Conservation (phyloP, 495 filamentous ascomycete species). For the Annulohypoxylon bovei region DNA sequence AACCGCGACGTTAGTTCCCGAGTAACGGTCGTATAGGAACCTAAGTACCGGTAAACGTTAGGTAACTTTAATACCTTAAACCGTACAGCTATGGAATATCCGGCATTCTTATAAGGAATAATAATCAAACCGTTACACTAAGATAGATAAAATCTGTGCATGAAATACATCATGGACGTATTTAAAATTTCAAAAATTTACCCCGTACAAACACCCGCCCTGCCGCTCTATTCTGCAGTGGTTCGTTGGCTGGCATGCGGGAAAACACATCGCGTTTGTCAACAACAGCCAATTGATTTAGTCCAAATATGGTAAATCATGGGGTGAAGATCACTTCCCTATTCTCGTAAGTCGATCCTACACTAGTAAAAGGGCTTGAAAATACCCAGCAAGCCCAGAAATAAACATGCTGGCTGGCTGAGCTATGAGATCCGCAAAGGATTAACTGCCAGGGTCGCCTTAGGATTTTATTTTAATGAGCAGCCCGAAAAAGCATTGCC, state of each 20-base stretch:
- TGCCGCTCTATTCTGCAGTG: background rate
- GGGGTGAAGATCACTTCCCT: constrained; percentile 36
- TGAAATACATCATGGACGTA: constrained; percentile 23
- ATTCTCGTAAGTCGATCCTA: constrained; percentile 17
- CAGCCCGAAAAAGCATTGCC: constrained; percentile 23
- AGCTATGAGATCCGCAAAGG: constrained; percentile 21
- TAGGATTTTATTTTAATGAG: constrained; percentile 33
- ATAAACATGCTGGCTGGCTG: background rate
- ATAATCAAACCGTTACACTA: constrained; percentile 23
- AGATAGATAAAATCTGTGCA: constrained; percentile 24
- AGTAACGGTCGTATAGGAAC: background rate
- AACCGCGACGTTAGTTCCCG: constrained; percentile 10
- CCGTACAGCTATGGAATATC: constrained; percentile 15
- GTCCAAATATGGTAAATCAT: constrained; percentile 36
- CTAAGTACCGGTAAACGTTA: constrained; percentile 24
- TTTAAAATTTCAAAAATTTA: constrained; percentile 1
- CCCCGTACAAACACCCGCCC: constrained; percentile 16
- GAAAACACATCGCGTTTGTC: background rate
- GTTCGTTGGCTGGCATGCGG: background rate
- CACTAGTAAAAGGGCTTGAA: constrained; percentile 16
- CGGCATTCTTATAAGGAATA: constrained; percentile 15
- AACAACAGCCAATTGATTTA: constrained; percentile 26
- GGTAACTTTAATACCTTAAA: constrained; percentile 30
- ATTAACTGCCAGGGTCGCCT: constrained; percentile 29
- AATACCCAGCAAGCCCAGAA: background rate